Conservation (phyloP, 2,329 filamentous ascomycete species). For the Aspergillus bombycis region DNA sequence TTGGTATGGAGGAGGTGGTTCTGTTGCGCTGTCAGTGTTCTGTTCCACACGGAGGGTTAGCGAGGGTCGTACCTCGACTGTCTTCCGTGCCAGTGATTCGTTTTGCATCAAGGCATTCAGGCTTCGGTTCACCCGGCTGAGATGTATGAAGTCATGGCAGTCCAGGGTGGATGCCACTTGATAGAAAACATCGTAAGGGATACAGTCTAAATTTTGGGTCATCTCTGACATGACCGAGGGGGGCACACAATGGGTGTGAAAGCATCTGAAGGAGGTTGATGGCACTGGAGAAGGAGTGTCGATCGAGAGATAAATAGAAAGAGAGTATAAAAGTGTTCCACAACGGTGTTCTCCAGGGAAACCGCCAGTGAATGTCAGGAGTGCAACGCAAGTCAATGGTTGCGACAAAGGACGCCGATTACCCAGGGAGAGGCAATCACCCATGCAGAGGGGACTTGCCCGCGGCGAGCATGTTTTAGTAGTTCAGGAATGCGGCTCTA, state of each 20-base stretch:
- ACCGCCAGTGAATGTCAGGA: neutral
- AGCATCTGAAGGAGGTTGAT: conserved; percentile 2
- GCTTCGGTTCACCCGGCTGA: conserved; percentile 57
- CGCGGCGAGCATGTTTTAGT: neutral
- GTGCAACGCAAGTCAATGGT: neutral
- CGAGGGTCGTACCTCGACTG: conserved; percentile 55
- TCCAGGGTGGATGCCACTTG: conserved; percentile 59
- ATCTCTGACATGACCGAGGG: conserved; percentile 25
- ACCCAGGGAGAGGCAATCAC: neutral
- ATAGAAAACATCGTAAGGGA: conserved; percentile 69
- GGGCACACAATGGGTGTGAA: conserved; percentile 4
- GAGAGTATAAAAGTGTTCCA: neutral
- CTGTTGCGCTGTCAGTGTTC: conserved; percentile 33
- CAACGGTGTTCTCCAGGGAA: neutral
- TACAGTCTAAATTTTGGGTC: conserved; percentile 41
- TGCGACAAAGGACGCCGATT: neutral
- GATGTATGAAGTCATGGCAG: conserved; percentile 60
- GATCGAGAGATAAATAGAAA: neutral
- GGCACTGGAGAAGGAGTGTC: neutral
- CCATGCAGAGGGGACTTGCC: neutral
- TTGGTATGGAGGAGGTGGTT: conserved; percentile 45
- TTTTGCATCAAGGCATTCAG: conserved; percentile 57
- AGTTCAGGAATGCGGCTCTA: conserved; percentile 6
- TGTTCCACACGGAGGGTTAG: neutral
- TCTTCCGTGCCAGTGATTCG: conserved; percentile 59